Evolutionary conservation across 352 stramenopile genomes (phyloP).

Genomic region (Peronospora belbahrii): DNA sequence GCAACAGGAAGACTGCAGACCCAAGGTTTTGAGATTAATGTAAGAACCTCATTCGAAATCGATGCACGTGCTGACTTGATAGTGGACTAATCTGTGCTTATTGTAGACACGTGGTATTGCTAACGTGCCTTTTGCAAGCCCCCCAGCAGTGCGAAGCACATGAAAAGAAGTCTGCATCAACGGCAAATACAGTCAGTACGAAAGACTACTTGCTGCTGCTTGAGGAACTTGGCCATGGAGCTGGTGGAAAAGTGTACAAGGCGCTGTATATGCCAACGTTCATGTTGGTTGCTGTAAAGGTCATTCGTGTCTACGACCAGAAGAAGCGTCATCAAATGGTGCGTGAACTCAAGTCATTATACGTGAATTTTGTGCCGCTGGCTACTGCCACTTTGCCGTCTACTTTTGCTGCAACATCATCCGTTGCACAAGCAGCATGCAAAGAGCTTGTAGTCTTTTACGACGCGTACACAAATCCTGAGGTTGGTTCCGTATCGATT

Average conservation of each 20-base stretch:
- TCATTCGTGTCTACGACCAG: constrained; percentile 85
- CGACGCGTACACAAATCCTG: constrained; percentile 87
- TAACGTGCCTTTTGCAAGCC: constrained; percentile 48
- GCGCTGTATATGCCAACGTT: constrained; percentile 86
- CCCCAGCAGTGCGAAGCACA: constrained; percentile 4
- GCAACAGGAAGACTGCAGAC: constrained; percentile 65
- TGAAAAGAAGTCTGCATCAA: constrained; percentile 10
- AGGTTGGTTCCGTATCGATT: constrained; percentile 83
- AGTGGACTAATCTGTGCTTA: neutral
- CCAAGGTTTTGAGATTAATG: constrained; percentile 82
- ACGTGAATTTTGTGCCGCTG: constrained; percentile 72
- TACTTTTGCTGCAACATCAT: neutral
- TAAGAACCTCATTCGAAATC: constrained; percentile 15
- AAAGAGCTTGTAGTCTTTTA: constrained; percentile 87
- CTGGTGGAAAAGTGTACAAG: constrained; percentile 85
- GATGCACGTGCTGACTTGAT: neutral
- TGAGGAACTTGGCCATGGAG: constrained; percentile 73
- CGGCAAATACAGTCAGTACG: constrained; percentile 28
- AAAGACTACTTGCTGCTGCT: constrained; percentile 63
- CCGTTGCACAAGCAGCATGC: constrained; percentile 36
- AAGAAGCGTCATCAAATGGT: constrained; percentile 87
- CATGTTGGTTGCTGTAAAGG: constrained; percentile 84
- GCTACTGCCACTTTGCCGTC: constrained; percentile 25
- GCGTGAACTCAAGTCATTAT: constrained; percentile 78
- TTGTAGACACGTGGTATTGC: constrained; percentile 65